Evolutionary conservation across 208 protist species (phyloP).

Genomic region (Trypanosoma vivax): DNA sequence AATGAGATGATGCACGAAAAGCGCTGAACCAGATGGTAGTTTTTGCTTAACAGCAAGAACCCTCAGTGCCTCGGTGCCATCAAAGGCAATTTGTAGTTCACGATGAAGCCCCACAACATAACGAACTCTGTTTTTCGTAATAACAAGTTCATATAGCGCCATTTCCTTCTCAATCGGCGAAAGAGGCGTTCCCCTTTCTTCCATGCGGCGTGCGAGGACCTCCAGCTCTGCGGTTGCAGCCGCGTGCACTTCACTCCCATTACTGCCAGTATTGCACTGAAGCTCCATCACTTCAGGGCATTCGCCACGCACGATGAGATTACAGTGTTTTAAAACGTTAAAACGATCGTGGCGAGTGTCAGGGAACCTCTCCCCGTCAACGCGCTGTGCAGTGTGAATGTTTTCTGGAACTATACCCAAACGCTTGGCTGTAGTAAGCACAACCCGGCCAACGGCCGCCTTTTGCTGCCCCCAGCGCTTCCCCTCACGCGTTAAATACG

Average conservation of each 20-base stretch:
- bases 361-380: not conserved
- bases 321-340: constrained; percentile 68
- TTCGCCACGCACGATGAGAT: constrained; percentile 76
- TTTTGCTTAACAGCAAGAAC: not conserved
- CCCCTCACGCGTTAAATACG: constrained; percentile 53
- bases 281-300: constrained; percentile 28
- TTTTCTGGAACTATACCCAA: constrained; percentile 49
- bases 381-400: constrained; percentile 26
- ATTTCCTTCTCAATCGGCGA: constrained; percentile 41
- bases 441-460: constrained; percentile 36
- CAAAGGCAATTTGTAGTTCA: constrained; percentile 56
- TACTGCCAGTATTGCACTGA: not conserved
- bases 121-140: constrained; percentile 65
- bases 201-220: constrained; percentile 50
- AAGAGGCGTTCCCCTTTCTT: constrained; percentile 27
- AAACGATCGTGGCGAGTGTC: constrained; percentile 10
- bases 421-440: constrained; percentile 40
- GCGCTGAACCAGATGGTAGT: constrained; percentile 2
- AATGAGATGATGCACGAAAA: constrained; percentile 44
- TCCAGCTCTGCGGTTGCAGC: constrained; percentile 30
- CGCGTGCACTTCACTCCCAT: constrained; percentile 5
- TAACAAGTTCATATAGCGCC: constrained; percentile 66
- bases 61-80: constrained; percentile 24
- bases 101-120: constrained; percentile 80
- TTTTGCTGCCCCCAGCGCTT: constrained; percentile 72